Percentiles rank a stretch among this genome's conserved stretches.
phyloP scores from a whole-genome alignment of 768 basidiomycete species.

The Termitomyces sp. region DNA sequence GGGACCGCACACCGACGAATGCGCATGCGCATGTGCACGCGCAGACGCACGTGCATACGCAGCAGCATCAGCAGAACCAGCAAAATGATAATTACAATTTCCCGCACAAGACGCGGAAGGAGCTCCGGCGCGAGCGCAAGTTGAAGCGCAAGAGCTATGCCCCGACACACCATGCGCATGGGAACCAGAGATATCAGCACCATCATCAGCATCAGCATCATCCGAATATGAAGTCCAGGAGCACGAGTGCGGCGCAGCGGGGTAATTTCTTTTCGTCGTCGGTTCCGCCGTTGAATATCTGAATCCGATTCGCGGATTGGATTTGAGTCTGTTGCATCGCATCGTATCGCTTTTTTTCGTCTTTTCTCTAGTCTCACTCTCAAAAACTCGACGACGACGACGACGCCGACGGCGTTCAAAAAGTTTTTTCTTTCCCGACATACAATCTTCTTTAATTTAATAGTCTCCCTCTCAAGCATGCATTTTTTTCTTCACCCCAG shows the following conservation, averaged over 20 bases:
- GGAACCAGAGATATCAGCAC: constrained; percentile 41
- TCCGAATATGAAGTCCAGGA: constrained; percentile 21
- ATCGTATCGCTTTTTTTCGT: neutral
- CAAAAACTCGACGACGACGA: neutral
- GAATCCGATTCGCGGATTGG: neutral
- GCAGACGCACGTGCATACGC: constrained; percentile 15
- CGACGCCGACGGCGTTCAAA: no score
- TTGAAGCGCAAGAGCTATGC: constrained; percentile 55
- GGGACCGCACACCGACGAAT: constrained; percentile 51
- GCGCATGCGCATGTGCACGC: constrained; percentile 7
- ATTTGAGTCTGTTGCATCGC: neutral
- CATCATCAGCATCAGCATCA: constrained; percentile 29
- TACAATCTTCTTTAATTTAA: neutral
- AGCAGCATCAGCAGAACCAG: constrained; percentile 28
- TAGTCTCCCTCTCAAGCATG: neutral
- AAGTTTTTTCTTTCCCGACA: neutral
- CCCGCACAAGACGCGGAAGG: constrained; percentile 53
- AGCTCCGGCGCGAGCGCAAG: constrained; percentile 64
- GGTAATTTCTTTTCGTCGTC: constrained; percentile 14
- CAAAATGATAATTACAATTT: constrained; percentile 32
- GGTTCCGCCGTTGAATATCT: constrained; percentile 20
- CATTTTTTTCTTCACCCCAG: neutral
- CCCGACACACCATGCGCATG: constrained; percentile 35
- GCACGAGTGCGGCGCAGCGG: constrained; percentile 17
- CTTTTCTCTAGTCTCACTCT: neutral